Percentiles rank a stretch among this genome's conserved stretches.
Conservation (phyloP, 352 stramenopile species). For the Phytophthora citricola region DNA sequence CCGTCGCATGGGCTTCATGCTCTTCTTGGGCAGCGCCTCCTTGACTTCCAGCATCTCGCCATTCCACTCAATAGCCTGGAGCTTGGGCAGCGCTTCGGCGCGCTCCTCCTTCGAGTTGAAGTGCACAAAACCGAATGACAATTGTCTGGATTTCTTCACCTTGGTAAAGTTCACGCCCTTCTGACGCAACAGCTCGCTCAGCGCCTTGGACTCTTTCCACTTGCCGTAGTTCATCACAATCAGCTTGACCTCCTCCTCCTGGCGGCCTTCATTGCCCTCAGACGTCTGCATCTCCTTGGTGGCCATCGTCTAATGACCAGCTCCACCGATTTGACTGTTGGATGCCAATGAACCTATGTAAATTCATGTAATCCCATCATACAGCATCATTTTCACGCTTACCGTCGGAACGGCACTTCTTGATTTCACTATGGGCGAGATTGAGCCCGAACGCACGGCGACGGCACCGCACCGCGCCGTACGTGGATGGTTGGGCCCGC, state of each 20-base stretch:
- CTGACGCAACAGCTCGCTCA: conserved; percentile 60
- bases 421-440: conserved; percentile 13
- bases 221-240: conserved; percentile 92
- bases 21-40: conserved; percentile 70
- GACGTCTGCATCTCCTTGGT: conserved; percentile 6
- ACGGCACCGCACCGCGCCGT: conserved; percentile 17
- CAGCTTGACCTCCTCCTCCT: conserved; percentile 75
- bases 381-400: background rate
- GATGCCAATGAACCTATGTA: background rate
- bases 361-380: conserved; percentile 1
- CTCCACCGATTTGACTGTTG: conserved; percentile 13
- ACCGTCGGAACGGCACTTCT: conserved; percentile 11
- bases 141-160: conserved; percentile 80
- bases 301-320: conserved; percentile 13
- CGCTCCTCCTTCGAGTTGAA: conserved; percentile 68
- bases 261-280: conserved; percentile 8
- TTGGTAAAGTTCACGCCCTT: conserved; percentile 67
- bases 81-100: conserved; percentile 53
- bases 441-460: conserved; percentile 3
- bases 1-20: conserved; percentile 43
- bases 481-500: conserved; percentile 40
- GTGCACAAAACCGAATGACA: conserved; percentile 84
- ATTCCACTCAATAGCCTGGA: conserved; percentile 69
- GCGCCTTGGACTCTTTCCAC: conserved; percentile 78
- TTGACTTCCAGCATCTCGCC: conserved; percentile 81